These are phyloP conservation scores for Hysterium pulicare DNA, from an alignment of 2,329 filamentous ascomycete genomes.

Conservation along the genomic window DNA sequence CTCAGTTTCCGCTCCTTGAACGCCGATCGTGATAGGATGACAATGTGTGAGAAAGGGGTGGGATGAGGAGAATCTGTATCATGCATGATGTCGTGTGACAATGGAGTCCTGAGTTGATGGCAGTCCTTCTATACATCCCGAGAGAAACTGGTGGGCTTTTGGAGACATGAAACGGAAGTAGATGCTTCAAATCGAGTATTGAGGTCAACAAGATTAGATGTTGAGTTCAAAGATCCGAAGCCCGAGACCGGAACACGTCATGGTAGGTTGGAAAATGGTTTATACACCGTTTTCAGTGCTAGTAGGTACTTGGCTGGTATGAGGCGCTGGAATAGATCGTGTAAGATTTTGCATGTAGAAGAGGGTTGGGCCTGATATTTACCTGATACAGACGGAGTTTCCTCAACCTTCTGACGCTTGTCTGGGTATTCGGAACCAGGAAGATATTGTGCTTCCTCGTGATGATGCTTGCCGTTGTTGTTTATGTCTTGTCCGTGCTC, in stretches of 20 bases:
- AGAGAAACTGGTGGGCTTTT: neutral
- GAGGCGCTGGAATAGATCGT: neutral
- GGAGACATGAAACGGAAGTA: neutral
- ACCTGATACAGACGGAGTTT: slow-evolving; percentile 29
- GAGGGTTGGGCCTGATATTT: slow-evolving; percentile 17
- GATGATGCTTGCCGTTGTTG: slow-evolving; percentile 30
- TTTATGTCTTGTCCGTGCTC: slow-evolving; percentile 29
- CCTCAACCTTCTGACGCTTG: slow-evolving; percentile 33
- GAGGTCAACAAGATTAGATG: neutral
- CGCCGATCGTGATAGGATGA: neutral
- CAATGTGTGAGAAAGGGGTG: no score
- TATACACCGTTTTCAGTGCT: neutral
- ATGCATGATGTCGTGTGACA: no score
- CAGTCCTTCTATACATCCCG: neutral
- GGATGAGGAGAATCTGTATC: no score
- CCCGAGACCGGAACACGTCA: neutral
- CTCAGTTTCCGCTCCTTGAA: neutral
- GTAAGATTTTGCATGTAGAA: neutral
- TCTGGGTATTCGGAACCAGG: slow-evolving; percentile 28
- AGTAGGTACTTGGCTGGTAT: neutral
- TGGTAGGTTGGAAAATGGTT: neutral
- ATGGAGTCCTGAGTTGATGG: neutral
- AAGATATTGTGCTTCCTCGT: slow-evolving; percentile 26
- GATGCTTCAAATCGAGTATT: neutral
- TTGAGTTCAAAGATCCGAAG: neutral